Evolutionary conservation across 1,139 yeast genomes (phyloP), one percentile per base, ranked within the genome.

Genomic region (Hansenula sp.): DNA sequence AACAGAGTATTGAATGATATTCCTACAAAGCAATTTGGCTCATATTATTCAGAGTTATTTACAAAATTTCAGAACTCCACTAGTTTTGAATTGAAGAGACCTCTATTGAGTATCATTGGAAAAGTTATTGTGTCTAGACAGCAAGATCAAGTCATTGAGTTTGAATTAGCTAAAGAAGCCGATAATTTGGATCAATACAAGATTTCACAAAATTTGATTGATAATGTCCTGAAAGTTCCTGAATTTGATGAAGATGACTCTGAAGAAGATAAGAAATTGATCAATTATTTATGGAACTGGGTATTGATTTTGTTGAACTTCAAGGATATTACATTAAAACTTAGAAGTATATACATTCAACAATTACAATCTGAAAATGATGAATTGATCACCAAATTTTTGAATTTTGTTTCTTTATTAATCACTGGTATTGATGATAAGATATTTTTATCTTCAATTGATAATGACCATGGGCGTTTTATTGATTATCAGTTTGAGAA

Each of bases 201-300:
- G 32, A 61, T 79, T 27, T 78, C 81, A 0, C 49, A 49, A 1
- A 34, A 34, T 1, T 58, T 79, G 27, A 47, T 74, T 9, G 52
- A 61, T 0, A 61, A 62, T 30, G 55, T 63, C 2, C 32, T 46
- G 4, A 47, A 51, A 4, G 52, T 50, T 29, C 55, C 53, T 18
- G 45, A 49, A 9, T 48, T 48, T 19, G 46, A 47, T n/a, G 55
- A 53, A 5, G 48, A 48, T 6, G 54, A 27, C 10, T 60, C 61
- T 40, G 76, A 70, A 36, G 63, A 66, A 15, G 61, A 61, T n/a
- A 48, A 52, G 16, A 55, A 52, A 2, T 65, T 71, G 27, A 60
- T 74, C 36, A 68, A 66, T 34, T 86, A 77, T 57, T 57, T 87
- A 38, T 81, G 89, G 81, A 69, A 81, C 37, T 90, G 96, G 96